A percentile compares a stretch with the other conserved stretches of the same genome.
phyloP scores from a whole-genome alignment of 2,329 filamentous ascomycete species.

The Alternaria angustiovoidea region DNA sequence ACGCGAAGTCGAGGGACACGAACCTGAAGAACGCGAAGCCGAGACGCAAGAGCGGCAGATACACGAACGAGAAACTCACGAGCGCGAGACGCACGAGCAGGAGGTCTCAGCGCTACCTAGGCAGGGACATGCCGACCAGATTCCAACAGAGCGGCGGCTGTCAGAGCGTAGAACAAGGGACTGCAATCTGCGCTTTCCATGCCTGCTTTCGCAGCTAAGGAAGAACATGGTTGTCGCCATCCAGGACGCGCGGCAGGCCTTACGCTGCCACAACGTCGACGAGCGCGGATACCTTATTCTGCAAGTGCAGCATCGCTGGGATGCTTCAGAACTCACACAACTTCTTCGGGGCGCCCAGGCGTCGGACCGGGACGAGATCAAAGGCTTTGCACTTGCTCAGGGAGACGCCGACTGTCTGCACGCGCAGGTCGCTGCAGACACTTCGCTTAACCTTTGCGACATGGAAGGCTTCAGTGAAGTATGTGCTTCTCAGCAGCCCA shows the following conservation, averaged over 20 bases:
- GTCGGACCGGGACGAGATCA: neutral
- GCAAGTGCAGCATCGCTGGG: neutral
- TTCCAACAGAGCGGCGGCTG: neutral
- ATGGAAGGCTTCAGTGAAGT: constrained; percentile 3
- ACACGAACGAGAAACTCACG: too few species aligned
- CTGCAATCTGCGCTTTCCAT: constrained; percentile 22
- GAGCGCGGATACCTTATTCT: constrained; percentile 13
- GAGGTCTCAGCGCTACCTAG: neutral
- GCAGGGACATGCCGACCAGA: neutral
- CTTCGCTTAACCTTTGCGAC: neutral
- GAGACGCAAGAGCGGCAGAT: too few species aligned
- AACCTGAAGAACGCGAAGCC: too few species aligned
- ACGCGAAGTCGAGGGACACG: neutral
- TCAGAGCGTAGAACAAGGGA: neutral
- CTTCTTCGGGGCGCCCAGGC: neutral
- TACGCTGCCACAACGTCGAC: neutral
- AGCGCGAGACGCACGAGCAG: too few species aligned
- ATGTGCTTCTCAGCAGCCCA: neutral
- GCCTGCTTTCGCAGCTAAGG: constrained; percentile 3
- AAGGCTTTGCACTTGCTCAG: constrained; percentile 8
- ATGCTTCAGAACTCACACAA: constrained; percentile 7
- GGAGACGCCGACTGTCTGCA: constrained; percentile 3
- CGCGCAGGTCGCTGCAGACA: constrained; percentile 1
- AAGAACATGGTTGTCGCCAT: constrained; percentile 12
- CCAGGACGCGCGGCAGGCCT: neutral